phyloP scores from a whole-genome alignment of 106 monocot genomes.

The Platanthera guangdongensis region DNA sequence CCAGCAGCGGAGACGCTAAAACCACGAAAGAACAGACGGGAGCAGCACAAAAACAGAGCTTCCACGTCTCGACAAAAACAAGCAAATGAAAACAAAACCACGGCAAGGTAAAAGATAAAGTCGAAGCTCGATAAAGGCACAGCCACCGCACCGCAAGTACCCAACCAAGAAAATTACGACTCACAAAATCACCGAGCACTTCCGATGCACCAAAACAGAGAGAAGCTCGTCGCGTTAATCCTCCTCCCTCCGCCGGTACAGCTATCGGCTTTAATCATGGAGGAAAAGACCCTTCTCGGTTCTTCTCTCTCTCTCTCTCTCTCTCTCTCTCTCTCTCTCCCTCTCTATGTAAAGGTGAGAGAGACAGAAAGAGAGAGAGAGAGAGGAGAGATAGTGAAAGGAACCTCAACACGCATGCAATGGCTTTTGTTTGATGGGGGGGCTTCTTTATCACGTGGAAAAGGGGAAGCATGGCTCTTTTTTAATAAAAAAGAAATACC shows the following conservation, averaged over 20 bases:
- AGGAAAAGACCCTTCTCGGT: constrained; percentile 5
- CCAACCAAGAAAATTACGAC: constrained; percentile 1
- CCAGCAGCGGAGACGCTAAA: constrained; percentile 3
- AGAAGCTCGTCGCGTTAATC: not conserved
- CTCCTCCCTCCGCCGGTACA: not conserved
- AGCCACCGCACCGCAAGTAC: constrained; percentile 7
- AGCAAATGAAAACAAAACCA: constrained; percentile 14
- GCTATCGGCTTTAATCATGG: constrained; percentile 1
- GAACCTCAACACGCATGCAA: constrained; percentile 11
- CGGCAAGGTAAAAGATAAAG: constrained; percentile 4
- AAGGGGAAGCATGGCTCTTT: not conserved
- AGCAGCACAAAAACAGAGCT: constrained; percentile 10
- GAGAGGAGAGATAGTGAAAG: not conserved
- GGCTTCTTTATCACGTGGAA: constrained; percentile 16
- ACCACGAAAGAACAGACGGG: constrained; percentile 12
- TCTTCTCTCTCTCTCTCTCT: not conserved
- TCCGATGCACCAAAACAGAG: not conserved
- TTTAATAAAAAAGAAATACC: too few relatives aligned
- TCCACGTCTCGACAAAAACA: constrained; percentile 8
- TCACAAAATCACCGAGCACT: not conserved
- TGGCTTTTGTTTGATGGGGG: constrained; percentile 4
- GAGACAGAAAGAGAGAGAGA: not conserved
- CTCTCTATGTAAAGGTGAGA: not conserved
- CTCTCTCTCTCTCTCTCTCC: not conserved
- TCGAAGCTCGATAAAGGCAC: not conserved